Evolutionary conservation across 1,284 basidiomycete species (phyloP).

Genomic region (Stygiomarasmius scandens): DNA sequence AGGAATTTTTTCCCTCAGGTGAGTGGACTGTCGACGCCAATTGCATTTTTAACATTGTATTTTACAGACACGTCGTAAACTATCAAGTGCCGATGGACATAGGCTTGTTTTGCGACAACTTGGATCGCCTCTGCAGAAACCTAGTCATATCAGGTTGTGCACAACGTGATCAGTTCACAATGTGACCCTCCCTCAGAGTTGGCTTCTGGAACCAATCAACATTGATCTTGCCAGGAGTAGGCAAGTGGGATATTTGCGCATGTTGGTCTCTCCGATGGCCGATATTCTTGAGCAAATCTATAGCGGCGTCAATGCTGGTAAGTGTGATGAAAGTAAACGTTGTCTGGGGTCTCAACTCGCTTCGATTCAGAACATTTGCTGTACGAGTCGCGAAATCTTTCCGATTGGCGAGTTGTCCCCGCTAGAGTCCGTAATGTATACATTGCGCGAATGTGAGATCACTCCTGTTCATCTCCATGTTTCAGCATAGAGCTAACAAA

Average conservation of each 20-base stretch:
- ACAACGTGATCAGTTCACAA: background rate
- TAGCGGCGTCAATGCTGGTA: conserved; percentile 8
- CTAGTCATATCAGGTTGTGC: conserved; percentile 4
- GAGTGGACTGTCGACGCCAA: background rate
- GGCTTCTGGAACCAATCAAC: conserved; percentile 4
- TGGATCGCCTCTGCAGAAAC: conserved; percentile 9
- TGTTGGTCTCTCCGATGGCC: conserved; percentile 1
- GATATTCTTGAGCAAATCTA: conserved; percentile 12
- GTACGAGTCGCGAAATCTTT: background rate
- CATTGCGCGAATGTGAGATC: background rate
- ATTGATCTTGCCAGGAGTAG: background rate
- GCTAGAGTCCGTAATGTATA: background rate
- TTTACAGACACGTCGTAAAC: conserved; percentile 9
- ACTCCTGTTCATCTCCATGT: conserved; percentile 10
- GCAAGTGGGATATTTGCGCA: background rate
- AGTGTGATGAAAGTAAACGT: background rate
- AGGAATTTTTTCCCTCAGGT: conserved; percentile 8
- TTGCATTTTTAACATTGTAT: too few species aligned
- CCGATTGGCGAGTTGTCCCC: too few species aligned
- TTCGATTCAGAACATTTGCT: background rate
- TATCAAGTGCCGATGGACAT: conserved; percentile 8
- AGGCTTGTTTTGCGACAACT: conserved; percentile 8
- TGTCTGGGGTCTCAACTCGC: background rate
- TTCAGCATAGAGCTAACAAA: background rate
- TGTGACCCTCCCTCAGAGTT: conserved; percentile 13